Percentiles rank a stretch among this genome's conserved stretches.
These are phyloP conservation scores for Phenoliferia sp. DNA, from an alignment of 1,284 basidiomycete species.

Conservation along the genomic window DNA sequence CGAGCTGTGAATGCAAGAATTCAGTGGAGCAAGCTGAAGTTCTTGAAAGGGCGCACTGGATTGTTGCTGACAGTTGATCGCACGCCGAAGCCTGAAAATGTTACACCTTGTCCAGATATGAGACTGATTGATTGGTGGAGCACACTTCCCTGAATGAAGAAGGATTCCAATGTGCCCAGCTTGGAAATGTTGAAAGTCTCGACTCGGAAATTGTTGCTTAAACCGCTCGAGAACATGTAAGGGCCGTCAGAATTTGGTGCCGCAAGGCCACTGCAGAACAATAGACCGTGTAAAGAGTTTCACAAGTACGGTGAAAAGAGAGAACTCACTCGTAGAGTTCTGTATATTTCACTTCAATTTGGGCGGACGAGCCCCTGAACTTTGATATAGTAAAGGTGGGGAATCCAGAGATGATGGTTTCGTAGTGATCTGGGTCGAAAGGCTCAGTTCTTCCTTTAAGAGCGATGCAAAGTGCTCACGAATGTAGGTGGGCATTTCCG, in stretches of 20 bases:
- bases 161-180: constrained; percentile 2
- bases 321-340: constrained; percentile 2
- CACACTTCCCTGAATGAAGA: constrained; percentile 4
- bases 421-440: too few relatives aligned
- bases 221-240: constrained; percentile 7
- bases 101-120: constrained; percentile 2
- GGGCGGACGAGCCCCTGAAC: neutral
- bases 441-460: too few relatives aligned
- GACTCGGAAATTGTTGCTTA: constrained; percentile 11
- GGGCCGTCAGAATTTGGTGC: constrained; percentile 7
- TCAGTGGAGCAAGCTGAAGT: neutral
- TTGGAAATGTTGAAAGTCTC: constrained; percentile 10
- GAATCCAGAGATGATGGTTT: neutral
- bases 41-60: neutral
- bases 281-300: neutral
- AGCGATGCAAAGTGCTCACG: too few relatives aligned
- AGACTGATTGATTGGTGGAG: constrained; percentile 11
- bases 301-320: neutral
- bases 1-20: neutral
- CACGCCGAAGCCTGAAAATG: constrained; percentile 6
- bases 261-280: neutral
- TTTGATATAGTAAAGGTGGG: neutral
- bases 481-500: too few relatives aligned
- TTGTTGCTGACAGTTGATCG: neutral
- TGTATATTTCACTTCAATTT: constrained; percentile 10